Evolutionary conservation across 257 asterid genomes (phyloP).

Genomic region (Asclepias syriaca): DNA sequence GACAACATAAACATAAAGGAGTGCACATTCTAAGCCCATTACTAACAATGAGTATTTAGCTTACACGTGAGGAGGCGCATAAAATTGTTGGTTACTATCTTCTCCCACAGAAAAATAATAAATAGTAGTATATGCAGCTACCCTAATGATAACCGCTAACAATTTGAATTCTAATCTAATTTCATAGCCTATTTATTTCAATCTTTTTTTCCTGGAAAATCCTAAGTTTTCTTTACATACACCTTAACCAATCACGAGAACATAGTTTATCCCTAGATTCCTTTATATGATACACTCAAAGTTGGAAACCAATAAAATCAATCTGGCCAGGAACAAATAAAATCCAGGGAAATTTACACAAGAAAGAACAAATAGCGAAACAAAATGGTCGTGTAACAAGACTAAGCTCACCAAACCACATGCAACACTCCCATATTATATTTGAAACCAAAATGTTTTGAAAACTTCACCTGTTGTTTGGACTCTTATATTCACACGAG

Average conservation of each 20-base stretch:
- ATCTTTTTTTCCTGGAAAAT: no score
- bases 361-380: background rate
- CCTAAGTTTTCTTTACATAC: no score
- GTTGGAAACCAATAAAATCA: background rate
- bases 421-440: background rate
- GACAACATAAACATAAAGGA: background rate
- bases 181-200: background rate
- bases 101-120: background rate
- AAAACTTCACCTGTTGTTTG: slow-evolving; percentile 76
- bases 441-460: background rate
- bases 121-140: background rate
- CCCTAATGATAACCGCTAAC: background rate
- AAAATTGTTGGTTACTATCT: no score
- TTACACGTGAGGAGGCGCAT: no score
- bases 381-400: background rate
- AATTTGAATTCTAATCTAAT: background rate
- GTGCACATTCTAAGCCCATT: no score
- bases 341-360: background rate
- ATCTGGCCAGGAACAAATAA: background rate
- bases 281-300: background rate
- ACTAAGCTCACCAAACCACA: background rate
- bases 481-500: slow-evolving; percentile 80
- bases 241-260: no score
- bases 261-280: no score
- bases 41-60: no score